Evolutionary conservation across 805 yeast species (phyloP).

Genomic region (Saccharomycopsis fibuligera): DNA sequence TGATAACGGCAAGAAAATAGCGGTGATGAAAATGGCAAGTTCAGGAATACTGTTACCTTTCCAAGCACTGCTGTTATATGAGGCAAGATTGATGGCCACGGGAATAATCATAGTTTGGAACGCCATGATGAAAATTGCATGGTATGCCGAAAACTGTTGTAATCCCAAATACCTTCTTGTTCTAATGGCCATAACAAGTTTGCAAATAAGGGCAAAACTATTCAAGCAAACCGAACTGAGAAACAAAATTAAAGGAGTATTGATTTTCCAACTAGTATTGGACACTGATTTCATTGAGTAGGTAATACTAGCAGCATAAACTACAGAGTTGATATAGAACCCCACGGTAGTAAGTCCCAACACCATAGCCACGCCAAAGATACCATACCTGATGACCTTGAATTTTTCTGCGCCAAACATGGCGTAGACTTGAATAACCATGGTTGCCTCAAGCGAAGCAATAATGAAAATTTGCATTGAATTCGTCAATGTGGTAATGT

Average conservation of each 20-base stretch:
- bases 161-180: slow-evolving; percentile 73
- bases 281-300: slow-evolving; percentile 26
- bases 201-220: slow-evolving; percentile 54
- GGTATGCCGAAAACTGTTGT: slow-evolving; percentile 76
- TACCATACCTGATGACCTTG: no score
- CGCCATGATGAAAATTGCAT: slow-evolving; percentile 73
- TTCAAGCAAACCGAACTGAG: slow-evolving; percentile 61
- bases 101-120: slow-evolving; percentile 80
- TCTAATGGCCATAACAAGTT: slow-evolving; percentile 61
- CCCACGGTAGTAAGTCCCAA: slow-evolving; percentile 52
- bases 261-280: slow-evolving; percentile 36
- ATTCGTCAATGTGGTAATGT: slow-evolving; percentile 54
- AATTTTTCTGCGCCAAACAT: slow-evolving; percentile 62
- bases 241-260: slow-evolving; percentile 56
- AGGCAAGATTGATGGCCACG: slow-evolving; percentile 55
- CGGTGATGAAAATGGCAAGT: slow-evolving; percentile 55
- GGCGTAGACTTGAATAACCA: slow-evolving; percentile 65
- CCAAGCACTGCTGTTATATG: slow-evolving; percentile 34
- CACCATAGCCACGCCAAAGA: slow-evolving; percentile 34
- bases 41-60: slow-evolving; percentile 39
- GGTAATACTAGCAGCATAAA: slow-evolving; percentile 35
- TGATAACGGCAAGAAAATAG: slow-evolving; percentile 71
- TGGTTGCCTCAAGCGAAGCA: slow-evolving; percentile 52
- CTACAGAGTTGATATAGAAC: slow-evolving; percentile 50
- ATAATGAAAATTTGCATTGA: slow-evolving; percentile 56